These are phyloP conservation scores for Penicillium tannophilum DNA, from an alignment of 495 filamentous ascomycete species.

Conservation along the genomic window DNA sequence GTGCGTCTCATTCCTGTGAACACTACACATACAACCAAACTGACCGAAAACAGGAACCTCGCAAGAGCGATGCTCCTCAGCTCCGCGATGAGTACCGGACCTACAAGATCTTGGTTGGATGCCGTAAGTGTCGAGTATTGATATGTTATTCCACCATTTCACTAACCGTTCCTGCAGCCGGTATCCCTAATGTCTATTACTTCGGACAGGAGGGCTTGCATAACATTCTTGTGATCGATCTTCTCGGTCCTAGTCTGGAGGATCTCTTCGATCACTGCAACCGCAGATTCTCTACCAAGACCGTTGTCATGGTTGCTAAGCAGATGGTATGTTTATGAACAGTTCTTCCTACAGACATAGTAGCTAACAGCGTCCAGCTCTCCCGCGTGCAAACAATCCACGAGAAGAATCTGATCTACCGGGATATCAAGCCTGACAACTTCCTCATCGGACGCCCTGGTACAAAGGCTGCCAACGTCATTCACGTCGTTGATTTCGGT, in stretches of 20 bases:
- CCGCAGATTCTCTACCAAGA: conserved; percentile 93
- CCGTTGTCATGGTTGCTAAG: conserved; percentile 98
- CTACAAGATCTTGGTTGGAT: conserved; percentile 99
- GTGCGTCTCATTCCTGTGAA: conserved; percentile 55
- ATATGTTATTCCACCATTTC: neutral
- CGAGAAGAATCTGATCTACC: conserved; percentile 99
- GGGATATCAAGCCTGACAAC: conserved; percentile 99
- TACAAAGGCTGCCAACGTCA: conserved; percentile 93
- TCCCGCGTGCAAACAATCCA: conserved; percentile 99
- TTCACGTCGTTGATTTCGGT: conserved; percentile 98
- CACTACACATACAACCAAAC: conserved; percentile 7
- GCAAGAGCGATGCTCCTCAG: conserved; percentile 98
- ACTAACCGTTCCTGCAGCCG: conserved; percentile 59
- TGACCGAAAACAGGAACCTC: conserved; percentile 72
- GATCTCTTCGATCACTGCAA: conserved; percentile 99
- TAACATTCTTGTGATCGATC: conserved; percentile 98
- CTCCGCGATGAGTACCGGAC: conserved; percentile 98
- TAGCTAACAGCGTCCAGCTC: conserved; percentile 56
- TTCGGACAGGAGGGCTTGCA: conserved; percentile 98
- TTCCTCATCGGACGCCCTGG: conserved; percentile 95
- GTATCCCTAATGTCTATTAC: conserved; percentile 99
- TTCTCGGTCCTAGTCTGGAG: conserved; percentile 93
- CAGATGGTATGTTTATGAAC: conserved; percentile 75
- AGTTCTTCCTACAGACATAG: neutral
- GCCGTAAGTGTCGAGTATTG: conserved; percentile 71